These are phyloP conservation scores for Colletotrichum sp. DNA, from an alignment of 2,329 filamentous ascomycete genomes.

Conservation along the genomic window DNA sequence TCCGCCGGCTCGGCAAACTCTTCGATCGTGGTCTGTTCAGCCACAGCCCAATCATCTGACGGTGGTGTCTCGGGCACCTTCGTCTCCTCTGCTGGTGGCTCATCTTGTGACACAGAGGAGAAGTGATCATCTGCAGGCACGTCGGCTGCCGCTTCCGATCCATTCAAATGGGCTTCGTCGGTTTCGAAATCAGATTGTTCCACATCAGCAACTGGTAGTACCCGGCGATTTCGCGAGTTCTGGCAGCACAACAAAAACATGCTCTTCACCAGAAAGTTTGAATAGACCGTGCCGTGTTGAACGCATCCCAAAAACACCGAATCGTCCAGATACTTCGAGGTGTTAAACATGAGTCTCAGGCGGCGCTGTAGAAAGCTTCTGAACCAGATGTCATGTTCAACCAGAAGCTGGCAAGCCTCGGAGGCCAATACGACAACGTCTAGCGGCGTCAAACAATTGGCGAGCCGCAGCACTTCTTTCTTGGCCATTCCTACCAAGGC, in stretches of 20 bases:
- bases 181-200: not conserved
- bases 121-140: not conserved
- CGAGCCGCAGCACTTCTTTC: not conserved
- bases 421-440: not conserved
- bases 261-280: not conserved
- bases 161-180: not conserved
- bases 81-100: not conserved
- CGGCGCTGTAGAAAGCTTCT: not conserved
- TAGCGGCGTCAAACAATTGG: not conserved
- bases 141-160: not conserved
- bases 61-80: not conserved
- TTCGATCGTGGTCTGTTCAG: not conserved
- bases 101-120: accelerated
- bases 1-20: not conserved
- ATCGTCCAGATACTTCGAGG: not conserved
- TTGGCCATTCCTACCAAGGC: not conserved
- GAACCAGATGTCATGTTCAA: not conserved
- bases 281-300: not conserved
- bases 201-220: accelerated
- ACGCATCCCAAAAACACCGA: not conserved
- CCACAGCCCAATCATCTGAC: not conserved
- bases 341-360: not conserved
- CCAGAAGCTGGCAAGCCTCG: not conserved
- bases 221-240: not conserved
- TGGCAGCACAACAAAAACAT: not conserved